Percentiles rank a stretch among this genome's conserved stretches.
These are phyloP conservation scores for Trichophyton verrucosum DNA, from an alignment of 2,329 filamentous ascomycete genomes.

Conservation along the genomic window DNA sequence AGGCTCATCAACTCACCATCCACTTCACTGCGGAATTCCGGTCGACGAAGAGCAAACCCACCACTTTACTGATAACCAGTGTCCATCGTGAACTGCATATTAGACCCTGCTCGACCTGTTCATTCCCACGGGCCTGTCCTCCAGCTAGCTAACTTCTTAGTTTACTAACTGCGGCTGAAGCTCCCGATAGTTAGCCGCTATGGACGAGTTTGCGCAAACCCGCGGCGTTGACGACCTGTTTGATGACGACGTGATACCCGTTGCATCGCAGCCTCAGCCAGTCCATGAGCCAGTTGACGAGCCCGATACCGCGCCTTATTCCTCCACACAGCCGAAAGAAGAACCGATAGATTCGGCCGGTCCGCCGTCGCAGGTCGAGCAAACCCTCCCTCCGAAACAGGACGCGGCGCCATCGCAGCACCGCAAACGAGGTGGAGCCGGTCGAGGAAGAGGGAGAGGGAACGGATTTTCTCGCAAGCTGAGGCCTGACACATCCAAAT, in stretches of 20 bases:
- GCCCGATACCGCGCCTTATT: neutral
- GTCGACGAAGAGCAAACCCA: too few species aligned
- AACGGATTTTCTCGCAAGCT: constrained; percentile 2
- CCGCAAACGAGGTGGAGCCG: neutral
- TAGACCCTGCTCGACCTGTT: too few species aligned
- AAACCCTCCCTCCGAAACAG: neutral
- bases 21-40: too few species aligned
- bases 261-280: constrained; percentile 22
- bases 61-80: too few species aligned
- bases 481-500: neutral
- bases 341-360: constrained; percentile 16
- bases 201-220: constrained; percentile 40
- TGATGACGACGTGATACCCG: constrained; percentile 39
- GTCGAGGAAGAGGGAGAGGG: constrained; percentile 3
- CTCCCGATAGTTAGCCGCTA: neutral
- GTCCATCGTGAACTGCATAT: too few species aligned
- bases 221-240: constrained; percentile 40
- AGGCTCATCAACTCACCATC: too few species aligned
- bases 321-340: constrained; percentile 19
- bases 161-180: too few species aligned
- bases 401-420: constrained; percentile 2
- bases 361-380: neutral
- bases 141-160: too few species aligned
- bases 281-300: neutral
- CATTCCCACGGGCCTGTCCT: too few species aligned